phyloP scores from a whole-genome alignment of 129 eudicot species.

The Chrysanthemum lavandulifolium region DNA sequence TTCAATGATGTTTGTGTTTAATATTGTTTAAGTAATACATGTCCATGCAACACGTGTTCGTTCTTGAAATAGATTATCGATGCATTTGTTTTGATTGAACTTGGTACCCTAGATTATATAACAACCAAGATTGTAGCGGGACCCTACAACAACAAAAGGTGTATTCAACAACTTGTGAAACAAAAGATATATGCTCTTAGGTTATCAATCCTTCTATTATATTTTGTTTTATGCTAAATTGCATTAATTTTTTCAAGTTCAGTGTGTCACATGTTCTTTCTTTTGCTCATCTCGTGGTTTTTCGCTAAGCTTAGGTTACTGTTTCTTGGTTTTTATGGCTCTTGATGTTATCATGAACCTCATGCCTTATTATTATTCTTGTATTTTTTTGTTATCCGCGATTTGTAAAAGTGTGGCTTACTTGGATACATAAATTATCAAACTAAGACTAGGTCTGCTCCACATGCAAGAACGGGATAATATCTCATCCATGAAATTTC shows the following conservation, averaged over 20 bases:
- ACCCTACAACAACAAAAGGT: no score
- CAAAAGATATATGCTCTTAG: no score
- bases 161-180: no score
- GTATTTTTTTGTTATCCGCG: constrained; percentile 27
- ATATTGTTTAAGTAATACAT: no score
- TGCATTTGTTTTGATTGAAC: no score
- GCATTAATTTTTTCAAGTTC: constrained; percentile 47
- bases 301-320: neutral
- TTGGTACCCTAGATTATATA: no score
- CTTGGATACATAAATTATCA: constrained; percentile 74
- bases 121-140: no score
- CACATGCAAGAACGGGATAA: constrained; percentile 70
- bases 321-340: neutral
- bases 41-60: no score
- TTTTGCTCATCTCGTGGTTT: neutral
- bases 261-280: constrained; percentile 41
- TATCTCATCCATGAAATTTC: constrained; percentile 80
- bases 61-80: no score
- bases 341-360: neutral
- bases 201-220: no score
- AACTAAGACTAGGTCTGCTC: constrained; percentile 74
- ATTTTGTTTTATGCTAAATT: no score
- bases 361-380: neutral
- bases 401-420: constrained; percentile 89
- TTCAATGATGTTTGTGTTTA: no score